Conservation (phyloP, 768 basidiomycete genomes). For the Boletus vinaceobasis region DNA sequence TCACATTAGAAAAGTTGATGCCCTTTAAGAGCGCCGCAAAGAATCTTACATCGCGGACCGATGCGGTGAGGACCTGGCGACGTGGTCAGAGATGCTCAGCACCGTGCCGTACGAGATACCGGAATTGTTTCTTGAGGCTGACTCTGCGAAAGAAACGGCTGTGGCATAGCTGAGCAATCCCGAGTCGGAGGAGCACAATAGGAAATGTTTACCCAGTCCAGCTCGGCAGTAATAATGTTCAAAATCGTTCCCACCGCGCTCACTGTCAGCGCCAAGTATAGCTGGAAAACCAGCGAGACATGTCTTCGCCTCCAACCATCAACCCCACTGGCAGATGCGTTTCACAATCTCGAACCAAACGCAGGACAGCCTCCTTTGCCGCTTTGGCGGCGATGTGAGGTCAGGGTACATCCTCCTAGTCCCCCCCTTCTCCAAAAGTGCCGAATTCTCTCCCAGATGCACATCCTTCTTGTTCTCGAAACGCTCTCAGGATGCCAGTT, state of each 20-base stretch:
- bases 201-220: no score
- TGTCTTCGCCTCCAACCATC: not conserved
- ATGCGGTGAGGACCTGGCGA: slow-evolving; percentile 58
- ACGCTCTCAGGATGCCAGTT: slow-evolving; percentile 10
- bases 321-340: slow-evolving; percentile 8
- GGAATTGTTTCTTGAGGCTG: slow-evolving; percentile 21
- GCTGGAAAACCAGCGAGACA: not conserved
- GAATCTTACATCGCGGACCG: slow-evolving; percentile 78
- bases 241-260: no score
- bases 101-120: slow-evolving; percentile 11
- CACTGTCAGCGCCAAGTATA: not conserved
- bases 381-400: not conserved
- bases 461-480: slow-evolving; percentile 16
- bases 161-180: slow-evolving; percentile 15
- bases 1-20: slow-evolving; percentile 76
- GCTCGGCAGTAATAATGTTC: no score
- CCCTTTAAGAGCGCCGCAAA: slow-evolving; percentile 77
- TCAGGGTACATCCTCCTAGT: slow-evolving; percentile 15
- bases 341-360: slow-evolving; percentile 40
- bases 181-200: no score
- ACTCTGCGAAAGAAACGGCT: slow-evolving; percentile 14
- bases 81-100: slow-evolving; percentile 2
- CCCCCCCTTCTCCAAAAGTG: slow-evolving; percentile 22
- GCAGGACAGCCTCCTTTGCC: slow-evolving; percentile 23
- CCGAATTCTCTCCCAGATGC: slow-evolving; percentile 18